Base-by-base conservation (phyloP, 768 basidiomycete genomes). In the Stropharia rugosoannulata region DNA sequence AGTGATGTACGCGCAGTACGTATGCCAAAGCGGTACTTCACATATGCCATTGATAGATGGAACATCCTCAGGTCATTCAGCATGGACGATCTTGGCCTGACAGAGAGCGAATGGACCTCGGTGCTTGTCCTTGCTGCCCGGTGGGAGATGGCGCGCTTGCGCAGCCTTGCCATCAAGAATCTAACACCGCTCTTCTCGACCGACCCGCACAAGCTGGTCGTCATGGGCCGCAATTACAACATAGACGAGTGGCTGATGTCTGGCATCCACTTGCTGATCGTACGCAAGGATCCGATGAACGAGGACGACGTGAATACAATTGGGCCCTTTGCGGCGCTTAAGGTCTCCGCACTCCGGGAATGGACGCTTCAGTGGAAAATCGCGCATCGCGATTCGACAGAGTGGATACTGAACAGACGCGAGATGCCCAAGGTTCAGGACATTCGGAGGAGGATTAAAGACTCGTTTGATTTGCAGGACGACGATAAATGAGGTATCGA, bases 51-150 rank as follows among this genome's bases (percentile, higher is more conserved):
- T 11, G 6, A 13, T 8, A 2, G 25, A 9, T 9, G 49, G 25
- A 15, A 38, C 8, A 18, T 45, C 35, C 5, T 18, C 41, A 58
- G 56, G 35, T 38, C 44, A 18, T 51, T 44, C 40, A 19, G 13
- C 6, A 19, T 15, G 6, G 37, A 27, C 7, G 38, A 54, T 2
- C 45, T 46, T 27, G 22, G 32, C 12, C 35, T 64, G 7, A 50
- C 61, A 5, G 37, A 49, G 19, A 56, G 58, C 7, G 61, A 66
- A 49, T 75, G 78, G 75, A 50, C 63, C 11, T 62, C 70, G 0
- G 69, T 75, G 35, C 59, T 73, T 22, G 66, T 68, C 47, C 50
- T 76, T n/a, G 62, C 75, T 13, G 64, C 52, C 9, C 69, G 68
- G 65, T 79, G 75, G 72, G 65, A 71, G 7, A 72, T 70, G 42